Conservation (phyloP, 1,284 basidiomycete genomes). For the Microbotryum violaceum region DNA sequence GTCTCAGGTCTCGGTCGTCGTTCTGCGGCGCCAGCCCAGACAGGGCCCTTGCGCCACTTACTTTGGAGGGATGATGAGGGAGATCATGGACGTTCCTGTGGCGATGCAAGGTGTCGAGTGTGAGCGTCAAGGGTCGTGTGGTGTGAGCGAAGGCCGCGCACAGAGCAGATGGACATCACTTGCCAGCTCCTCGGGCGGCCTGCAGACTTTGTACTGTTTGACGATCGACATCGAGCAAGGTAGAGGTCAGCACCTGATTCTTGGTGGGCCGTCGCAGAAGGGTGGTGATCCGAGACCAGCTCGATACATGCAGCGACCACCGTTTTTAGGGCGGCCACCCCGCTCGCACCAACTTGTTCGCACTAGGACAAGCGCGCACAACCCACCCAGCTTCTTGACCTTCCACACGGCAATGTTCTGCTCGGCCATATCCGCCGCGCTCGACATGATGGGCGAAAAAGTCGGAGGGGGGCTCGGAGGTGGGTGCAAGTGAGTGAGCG, state of each 20-base stretch:
- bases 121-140: too few species aligned
- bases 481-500: not conserved
- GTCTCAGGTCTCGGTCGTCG: too few species aligned
- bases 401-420: constrained; percentile 56
- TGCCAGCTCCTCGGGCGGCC: constrained; percentile 71
- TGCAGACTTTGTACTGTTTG: constrained; percentile 40
- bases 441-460: constrained; percentile 5
- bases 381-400: constrained; percentile 75
- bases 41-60: constrained; percentile 40
- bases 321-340: too few species aligned
- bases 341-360: too few species aligned
- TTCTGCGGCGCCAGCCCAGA: not conserved
- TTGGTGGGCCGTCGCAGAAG: too few species aligned
- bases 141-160: too few species aligned
- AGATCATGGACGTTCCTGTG: constrained; percentile 94
- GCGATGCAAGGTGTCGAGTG: too few species aligned
- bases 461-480: not conserved
- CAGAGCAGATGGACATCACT: not conserved
- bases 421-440: constrained; percentile 10
- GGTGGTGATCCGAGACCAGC: too few species aligned
- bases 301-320: too few species aligned
- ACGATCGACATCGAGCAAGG: too few species aligned
- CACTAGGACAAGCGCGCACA: not conserved
- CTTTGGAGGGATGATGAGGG: constrained; percentile 90
- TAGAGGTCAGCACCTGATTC: not conserved